phyloP scores from a whole-genome alignment of 2,329 filamentous ascomycete genomes.

The Arachnomyces sp. region DNA sequence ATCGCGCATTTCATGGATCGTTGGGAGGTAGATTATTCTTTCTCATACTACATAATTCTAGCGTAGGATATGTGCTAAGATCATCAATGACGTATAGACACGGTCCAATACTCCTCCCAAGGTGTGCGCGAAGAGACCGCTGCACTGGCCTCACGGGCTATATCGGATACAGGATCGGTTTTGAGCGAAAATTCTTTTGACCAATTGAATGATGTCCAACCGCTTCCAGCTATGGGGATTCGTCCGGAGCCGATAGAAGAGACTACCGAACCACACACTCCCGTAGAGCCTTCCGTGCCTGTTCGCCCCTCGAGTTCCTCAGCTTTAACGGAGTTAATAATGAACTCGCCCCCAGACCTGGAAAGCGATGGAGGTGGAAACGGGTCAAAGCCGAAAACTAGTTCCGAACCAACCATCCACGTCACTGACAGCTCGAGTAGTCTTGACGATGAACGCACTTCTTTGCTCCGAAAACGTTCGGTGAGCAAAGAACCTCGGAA shows the following conservation, averaged over 20 bases:
- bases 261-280: constrained; percentile 52
- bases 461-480: constrained; percentile 24
- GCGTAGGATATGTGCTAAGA: constrained; percentile 15
- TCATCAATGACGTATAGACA: constrained; percentile 51
- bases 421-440: constrained; percentile 19
- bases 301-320: constrained; percentile 34
- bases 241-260: constrained; percentile 52
- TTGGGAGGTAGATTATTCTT: constrained; percentile 18
- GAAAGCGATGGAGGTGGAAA: constrained; percentile 12
- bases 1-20: constrained; percentile 36
- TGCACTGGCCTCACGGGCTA: constrained; percentile 73
- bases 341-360: constrained; percentile 28
- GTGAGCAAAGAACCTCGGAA: constrained; percentile 20
- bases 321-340: constrained; percentile 45
- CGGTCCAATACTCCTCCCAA: constrained; percentile 62
- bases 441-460: constrained; percentile 28
- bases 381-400: constrained; percentile 3
- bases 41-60: background rate
- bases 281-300: constrained; percentile 33
- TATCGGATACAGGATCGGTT: constrained; percentile 47
- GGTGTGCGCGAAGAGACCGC: constrained; percentile 81
- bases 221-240: constrained; percentile 21
- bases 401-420: constrained; percentile 8
- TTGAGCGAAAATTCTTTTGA: constrained; percentile 21
- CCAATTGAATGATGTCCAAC: constrained; percentile 23